These are phyloP conservation scores for Coemansia sp. DNA, from an alignment of 192 early-diverging fungal species.

Conservation along the genomic window DNA sequence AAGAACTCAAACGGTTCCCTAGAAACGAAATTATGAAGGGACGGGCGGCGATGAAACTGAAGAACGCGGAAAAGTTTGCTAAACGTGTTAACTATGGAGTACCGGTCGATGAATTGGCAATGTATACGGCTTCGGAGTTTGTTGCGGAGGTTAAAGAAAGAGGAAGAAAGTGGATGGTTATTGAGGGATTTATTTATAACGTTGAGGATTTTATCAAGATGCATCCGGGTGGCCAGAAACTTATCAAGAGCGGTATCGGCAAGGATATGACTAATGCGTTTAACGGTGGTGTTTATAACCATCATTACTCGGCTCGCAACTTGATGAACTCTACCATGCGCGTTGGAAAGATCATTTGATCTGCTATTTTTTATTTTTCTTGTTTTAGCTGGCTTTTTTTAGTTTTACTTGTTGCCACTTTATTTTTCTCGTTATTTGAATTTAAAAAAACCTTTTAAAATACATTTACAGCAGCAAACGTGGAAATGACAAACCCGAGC, in stretches of 20 bases:
- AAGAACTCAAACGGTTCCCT: conserved; percentile 69
- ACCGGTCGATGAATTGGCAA: conserved; percentile 66
- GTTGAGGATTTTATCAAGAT: conserved; percentile 77
- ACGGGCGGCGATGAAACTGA: conserved; percentile 74
- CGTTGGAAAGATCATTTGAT: conserved; percentile 57
- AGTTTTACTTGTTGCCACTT: neutral
- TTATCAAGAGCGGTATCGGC: conserved; percentile 70
- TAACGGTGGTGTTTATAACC: conserved; percentile 87
- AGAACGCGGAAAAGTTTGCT: conserved; percentile 68
- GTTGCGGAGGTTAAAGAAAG: conserved; percentile 64
- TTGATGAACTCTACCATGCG: conserved; percentile 72
- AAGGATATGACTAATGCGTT: conserved; percentile 84
- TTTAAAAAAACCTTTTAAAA: neutral
- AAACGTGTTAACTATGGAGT: conserved; percentile 72
- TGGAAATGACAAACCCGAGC: neutral
- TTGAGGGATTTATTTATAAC: conserved; percentile 83
- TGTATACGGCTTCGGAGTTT: conserved; percentile 64
- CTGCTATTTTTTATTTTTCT: neutral
- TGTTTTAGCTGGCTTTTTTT: conserved; percentile 5
- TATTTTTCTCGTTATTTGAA: neutral
- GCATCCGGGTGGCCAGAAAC: conserved; percentile 81
- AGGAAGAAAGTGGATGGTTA: conserved; percentile 69
- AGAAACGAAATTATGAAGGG: conserved; percentile 76
- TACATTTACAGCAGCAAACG: neutral
- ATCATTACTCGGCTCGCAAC: conserved; percentile 82